Base-by-base conservation (phyloP, 2,329 filamentous ascomycete species). In the Arachnopeziza araneosa region DNA sequence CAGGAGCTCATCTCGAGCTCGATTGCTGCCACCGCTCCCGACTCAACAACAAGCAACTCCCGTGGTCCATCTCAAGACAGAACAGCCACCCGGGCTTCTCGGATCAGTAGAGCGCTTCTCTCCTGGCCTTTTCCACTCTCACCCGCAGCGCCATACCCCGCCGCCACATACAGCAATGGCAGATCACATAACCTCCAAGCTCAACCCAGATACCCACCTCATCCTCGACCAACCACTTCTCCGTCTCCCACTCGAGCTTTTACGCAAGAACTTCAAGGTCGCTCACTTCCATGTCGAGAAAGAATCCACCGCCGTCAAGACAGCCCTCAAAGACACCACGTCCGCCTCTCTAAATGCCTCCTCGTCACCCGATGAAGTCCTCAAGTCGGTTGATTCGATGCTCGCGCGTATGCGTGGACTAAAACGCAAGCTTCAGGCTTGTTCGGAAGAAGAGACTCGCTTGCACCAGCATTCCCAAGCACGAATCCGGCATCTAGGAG, bases 181-280 rank as follows among this genome's bases (percentile, higher is more conserved):
- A 51, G 82, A 86, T 71, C 77, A 80, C 69, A 79, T 82, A 69
- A 83, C 83, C 58, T 84, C 84, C 55, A 87, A 86, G 75, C 82
- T 93, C 67, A 88, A 90, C 70, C 87, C 90, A 67, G 86, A 87
- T 68, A 85, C 85, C 64, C 90, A 93, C 71, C 81, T 93, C 54
- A 82, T 93, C 60, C 84, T 93, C 58, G 95, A 99, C 72, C 93
- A 98, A 83, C 89, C 93, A 3, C 89, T 98, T 66, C 86, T 99
- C 67, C 91, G 93, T 36, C 85, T 98, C 23, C 95, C 95, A 21
- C 89, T 93, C 75, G 95, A 98, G 73, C 88, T 97, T 60, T 87
- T 96, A 23, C 89, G 92, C 59, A 93, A 95, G 74, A 98, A 96
- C 77, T 96, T 98, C 77, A 95, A 96, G 70, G 86, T 88, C 2